Conservation (phyloP, 2,329 filamentous ascomycete species). For the Trichoderma koningii region DNA sequence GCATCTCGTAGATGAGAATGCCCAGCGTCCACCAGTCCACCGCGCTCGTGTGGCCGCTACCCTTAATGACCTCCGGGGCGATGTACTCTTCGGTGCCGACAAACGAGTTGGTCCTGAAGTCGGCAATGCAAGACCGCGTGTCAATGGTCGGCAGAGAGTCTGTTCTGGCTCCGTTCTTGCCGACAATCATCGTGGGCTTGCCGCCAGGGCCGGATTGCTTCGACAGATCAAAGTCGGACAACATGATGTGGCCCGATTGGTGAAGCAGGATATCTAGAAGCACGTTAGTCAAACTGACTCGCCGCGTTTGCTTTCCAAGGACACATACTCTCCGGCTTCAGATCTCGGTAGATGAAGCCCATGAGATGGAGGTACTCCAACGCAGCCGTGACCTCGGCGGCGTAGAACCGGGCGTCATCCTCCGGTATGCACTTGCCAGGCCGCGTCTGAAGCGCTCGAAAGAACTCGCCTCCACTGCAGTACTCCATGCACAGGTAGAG, state of each 20-base stretch:
- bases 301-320: not conserved
- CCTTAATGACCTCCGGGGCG: conserved; percentile 97
- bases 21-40: conserved; percentile 99
- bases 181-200: conserved; percentile 96
- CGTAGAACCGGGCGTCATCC: conserved; percentile 95
- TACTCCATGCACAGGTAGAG: conserved; percentile 99
- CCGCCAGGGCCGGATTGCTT: conserved; percentile 97
- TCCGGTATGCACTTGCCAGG: conserved; percentile 97
- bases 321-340: conserved; percentile 92
- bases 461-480: conserved; percentile 98
- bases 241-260: conserved; percentile 99
- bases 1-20: conserved; percentile 97
- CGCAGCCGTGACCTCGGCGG: conserved; percentile 93
- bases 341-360: conserved; percentile 97
- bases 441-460: conserved; percentile 90
- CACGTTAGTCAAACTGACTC: conserved; percentile 4
- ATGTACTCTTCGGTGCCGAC: conserved; percentile 99
- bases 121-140: conserved; percentile 95
- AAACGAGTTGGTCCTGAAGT: conserved; percentile 98
- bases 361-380: conserved; percentile 96
- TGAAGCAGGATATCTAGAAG: conserved; percentile 86
- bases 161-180: conserved; percentile 82
- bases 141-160: conserved; percentile 94
- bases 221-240: conserved; percentile 97
- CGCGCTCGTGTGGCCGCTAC: conserved; percentile 95